These are phyloP conservation scores for Solioccasus polychromus DNA, from an alignment of 768 basidiomycete genomes.

Conservation along the genomic window DNA sequence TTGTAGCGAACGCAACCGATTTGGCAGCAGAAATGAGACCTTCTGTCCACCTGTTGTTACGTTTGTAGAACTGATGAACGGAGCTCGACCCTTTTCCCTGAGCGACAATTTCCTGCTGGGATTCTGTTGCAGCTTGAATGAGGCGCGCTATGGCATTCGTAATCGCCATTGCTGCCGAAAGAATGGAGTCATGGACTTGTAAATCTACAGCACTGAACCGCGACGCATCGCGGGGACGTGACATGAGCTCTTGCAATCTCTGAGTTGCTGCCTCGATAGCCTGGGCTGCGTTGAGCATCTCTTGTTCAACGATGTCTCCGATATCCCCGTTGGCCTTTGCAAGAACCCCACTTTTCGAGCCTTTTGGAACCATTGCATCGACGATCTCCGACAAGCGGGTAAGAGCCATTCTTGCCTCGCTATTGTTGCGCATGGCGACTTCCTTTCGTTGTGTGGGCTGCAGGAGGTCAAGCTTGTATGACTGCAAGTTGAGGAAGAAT, in stretches of 20 bases:
- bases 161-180: conserved; percentile 91
- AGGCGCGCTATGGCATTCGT: conserved; percentile 92
- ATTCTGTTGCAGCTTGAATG: conserved; percentile 95
- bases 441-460: conserved; percentile 75
- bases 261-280: conserved; percentile 93
- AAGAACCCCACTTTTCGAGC: conserved; percentile 62
- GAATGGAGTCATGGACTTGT: conserved; percentile 97
- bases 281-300: conserved; percentile 90
- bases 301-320: conserved; percentile 93
- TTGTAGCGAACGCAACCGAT: conserved; percentile 95
- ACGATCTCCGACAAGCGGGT: conserved; percentile 84
- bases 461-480: conserved; percentile 86
- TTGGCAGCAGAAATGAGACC: conserved; percentile 98
- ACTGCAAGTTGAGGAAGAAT: conserved; percentile 94
- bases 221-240: conserved; percentile 82
- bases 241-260: conserved; percentile 87
- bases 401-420: conserved; percentile 78
- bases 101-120: conserved; percentile 96
- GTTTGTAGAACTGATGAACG: conserved; percentile 97
- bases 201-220: conserved; percentile 89
- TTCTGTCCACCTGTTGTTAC: conserved; percentile 99
- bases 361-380: conserved; percentile 84
- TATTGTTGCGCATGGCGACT: conserved; percentile 86
- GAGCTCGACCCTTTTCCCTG: conserved; percentile 93
- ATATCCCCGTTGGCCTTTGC: conserved; percentile 87